phyloP scores from a whole-genome alignment of 2,329 filamentous ascomycete species.

The Sporothrix phasma region DNA sequence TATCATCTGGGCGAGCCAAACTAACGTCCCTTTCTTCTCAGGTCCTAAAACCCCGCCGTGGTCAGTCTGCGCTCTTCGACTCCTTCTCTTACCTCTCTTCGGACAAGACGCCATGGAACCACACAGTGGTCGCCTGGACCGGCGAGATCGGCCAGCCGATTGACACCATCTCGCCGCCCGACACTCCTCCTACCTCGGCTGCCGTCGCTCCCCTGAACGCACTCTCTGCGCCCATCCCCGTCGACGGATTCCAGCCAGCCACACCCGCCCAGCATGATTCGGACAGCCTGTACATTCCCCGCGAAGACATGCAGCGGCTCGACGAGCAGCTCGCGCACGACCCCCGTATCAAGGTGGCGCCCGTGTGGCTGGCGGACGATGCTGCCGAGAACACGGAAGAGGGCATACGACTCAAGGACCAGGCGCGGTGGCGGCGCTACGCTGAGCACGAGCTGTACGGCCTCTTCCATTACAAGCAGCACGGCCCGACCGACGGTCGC shows the following conservation, averaged over 20 bases:
- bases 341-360: conserved; percentile 67
- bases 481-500: conserved; percentile 77
- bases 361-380: conserved; percentile 82
- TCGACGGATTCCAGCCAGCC: conserved; percentile 56
- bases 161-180: conserved; percentile 37
- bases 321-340: conserved; percentile 65
- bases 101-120: conserved; percentile 75
- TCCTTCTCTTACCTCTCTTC: conserved; percentile 83
- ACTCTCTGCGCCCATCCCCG: conserved; percentile 68
- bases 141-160: conserved; percentile 61
- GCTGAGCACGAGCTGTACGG: conserved; percentile 88
- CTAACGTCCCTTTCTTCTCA: conserved; percentile 27
- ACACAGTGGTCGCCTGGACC: conserved; percentile 90
- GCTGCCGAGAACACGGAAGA: conserved; percentile 50
- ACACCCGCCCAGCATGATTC: conserved; percentile 44
- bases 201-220: conserved; percentile 55
- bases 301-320: conserved; percentile 59
- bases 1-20: neutral
- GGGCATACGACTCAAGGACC: conserved; percentile 68
- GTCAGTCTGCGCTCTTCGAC: conserved; percentile 86
- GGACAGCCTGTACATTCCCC: conserved; percentile 62
- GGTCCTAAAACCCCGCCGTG: conserved; percentile 68
- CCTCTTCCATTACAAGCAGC: conserved; percentile 91
- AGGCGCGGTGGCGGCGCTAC: conserved; percentile 78
- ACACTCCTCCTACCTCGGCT: conserved; percentile 39